Conservation (phyloP, 495 filamentous ascomycete genomes). For the Penicillium maclennaniae region DNA sequence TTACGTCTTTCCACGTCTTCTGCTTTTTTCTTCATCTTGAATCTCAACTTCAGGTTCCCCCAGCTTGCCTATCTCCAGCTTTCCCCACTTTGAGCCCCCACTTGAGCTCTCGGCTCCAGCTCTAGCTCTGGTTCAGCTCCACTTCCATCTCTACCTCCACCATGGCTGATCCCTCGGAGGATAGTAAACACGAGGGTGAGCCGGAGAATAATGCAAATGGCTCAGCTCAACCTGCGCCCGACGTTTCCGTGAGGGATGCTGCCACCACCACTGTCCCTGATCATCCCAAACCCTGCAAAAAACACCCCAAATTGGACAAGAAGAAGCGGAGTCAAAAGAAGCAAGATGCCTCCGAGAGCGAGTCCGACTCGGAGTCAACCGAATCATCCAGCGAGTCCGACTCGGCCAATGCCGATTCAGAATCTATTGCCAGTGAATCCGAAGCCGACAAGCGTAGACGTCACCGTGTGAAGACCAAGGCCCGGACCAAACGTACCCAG, state of each 20-base stretch:
- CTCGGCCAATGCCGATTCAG: conserved; percentile 24
- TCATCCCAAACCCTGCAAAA: conserved; percentile 36
- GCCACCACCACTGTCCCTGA: conserved; percentile 18
- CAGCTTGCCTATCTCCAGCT: neutral
- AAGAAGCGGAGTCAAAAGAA: conserved; percentile 30
- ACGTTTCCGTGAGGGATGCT: conserved; percentile 27
- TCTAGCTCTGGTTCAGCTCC: conserved; percentile 22
- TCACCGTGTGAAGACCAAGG: conserved; percentile 39
- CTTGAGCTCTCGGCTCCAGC: conserved; percentile 17
- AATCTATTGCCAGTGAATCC: conserved; percentile 32
- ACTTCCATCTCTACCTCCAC: conserved; percentile 11
- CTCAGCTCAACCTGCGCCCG: conserved; percentile 10
- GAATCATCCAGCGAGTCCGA: conserved; percentile 22
- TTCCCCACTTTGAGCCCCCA: conserved; percentile 8
- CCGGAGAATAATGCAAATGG: conserved; percentile 27
- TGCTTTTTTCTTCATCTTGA: no score
- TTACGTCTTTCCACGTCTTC: no score
- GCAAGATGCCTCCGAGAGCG: conserved; percentile 14
- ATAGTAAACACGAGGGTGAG: conserved; percentile 29
- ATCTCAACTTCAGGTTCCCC: neutral
- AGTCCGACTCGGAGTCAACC: conserved; percentile 2
- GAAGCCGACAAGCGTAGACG: conserved; percentile 28
- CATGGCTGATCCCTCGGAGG: conserved; percentile 29
- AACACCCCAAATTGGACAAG: conserved; percentile 30
- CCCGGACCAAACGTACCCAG: conserved; percentile 42